phyloP scores from a whole-genome alignment of 441 rosid species.

The Codiaeum variegatum region DNA sequence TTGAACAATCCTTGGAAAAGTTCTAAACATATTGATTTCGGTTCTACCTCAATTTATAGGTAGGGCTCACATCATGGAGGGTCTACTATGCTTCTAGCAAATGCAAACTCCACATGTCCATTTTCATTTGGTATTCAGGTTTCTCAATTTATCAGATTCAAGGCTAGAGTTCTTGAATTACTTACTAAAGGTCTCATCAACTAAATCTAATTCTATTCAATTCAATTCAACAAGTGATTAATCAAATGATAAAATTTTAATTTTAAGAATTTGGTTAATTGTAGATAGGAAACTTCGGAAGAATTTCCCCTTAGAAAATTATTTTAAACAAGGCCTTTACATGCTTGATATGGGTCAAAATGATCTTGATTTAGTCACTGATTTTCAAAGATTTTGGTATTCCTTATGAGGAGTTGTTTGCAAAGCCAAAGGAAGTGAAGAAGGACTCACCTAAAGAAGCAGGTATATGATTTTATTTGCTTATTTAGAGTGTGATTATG shows the following conservation, averaged over 20 bases:
- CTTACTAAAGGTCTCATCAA: constrained; percentile 42
- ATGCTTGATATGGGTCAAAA: constrained; percentile 96
- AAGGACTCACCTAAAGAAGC: constrained; percentile 20
- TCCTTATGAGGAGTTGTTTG: constrained; percentile 50
- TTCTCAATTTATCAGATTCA: constrained; percentile 77
- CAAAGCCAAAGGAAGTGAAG: constrained; percentile 34
- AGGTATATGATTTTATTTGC: constrained; percentile 28
- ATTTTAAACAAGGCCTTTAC: constrained; percentile 68
- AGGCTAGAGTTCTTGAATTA: constrained; percentile 61
- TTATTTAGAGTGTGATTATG: neutral
- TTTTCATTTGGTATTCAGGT: constrained; percentile 80
- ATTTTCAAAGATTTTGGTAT: constrained; percentile 53
- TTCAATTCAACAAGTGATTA: no score
- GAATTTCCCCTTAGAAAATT: constrained; percentile 65
- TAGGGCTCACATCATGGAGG: no score
- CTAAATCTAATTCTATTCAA: no score
- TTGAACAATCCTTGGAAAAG: no score
- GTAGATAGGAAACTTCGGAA: constrained; percentile 50
- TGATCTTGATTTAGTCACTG: constrained; percentile 90
- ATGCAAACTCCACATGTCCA: constrained; percentile 67
- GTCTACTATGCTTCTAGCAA: constrained; percentile 72
- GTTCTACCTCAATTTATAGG: no score
- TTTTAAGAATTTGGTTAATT: constrained; percentile 9
- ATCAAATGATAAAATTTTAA: no score
- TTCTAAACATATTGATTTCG: no score